Percentiles rank a stretch among this genome's conserved stretches.
Conservation (phyloP, 331 rosid genomes). For the Quercus lobata region DNA sequence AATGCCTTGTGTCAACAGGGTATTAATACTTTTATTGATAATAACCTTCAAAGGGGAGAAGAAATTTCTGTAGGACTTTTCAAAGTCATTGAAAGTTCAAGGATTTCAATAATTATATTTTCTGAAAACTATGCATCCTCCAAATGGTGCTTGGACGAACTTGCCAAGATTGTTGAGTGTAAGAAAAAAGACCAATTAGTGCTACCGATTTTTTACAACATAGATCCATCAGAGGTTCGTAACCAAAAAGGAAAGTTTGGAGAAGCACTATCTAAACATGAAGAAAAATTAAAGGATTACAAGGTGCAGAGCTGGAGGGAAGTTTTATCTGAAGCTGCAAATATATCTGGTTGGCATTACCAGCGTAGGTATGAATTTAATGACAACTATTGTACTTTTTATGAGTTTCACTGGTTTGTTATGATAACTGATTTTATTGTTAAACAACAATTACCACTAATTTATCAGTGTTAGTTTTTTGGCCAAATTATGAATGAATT, state of each 20-base stretch:
- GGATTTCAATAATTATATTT: too few species aligned
- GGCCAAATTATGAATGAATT: too few species aligned
- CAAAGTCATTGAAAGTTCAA: too few species aligned
- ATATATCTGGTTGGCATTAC: not conserved
- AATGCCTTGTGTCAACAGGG: too few species aligned
- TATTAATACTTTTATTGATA: too few species aligned
- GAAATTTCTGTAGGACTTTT: not conserved
- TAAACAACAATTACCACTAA: too few species aligned
- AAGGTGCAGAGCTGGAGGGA: not conserved
- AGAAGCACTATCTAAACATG: not conserved
- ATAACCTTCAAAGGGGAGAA: not conserved
- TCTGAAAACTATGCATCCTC: too few species aligned
- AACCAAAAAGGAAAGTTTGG: not conserved
- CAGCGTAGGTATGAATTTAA: too few species aligned
- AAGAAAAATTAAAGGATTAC: not conserved
- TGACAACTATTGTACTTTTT: too few species aligned
- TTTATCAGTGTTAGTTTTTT: too few species aligned
- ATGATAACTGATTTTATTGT: too few species aligned
- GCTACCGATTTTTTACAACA: not conserved
- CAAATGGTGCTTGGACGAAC: not conserved
- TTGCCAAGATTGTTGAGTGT: not conserved
- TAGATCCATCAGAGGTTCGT: not conserved
- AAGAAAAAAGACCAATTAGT: not conserved
- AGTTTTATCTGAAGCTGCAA: not conserved
- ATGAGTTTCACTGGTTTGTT: too few species aligned